Evolutionary conservation across 148 eudicot species (phyloP).

Genomic region (Simmondsia chinensis): DNA sequence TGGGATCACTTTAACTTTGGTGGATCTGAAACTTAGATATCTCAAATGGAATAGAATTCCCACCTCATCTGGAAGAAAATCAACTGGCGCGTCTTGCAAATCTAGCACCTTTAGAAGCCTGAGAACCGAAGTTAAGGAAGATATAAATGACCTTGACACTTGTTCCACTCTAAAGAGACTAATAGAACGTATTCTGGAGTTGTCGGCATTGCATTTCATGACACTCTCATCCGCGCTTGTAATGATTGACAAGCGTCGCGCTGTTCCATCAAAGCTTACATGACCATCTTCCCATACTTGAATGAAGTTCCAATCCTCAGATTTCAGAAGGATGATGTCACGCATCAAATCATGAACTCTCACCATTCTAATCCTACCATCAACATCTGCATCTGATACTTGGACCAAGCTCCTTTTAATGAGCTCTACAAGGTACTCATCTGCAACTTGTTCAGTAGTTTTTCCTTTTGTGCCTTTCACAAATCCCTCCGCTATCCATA

Average conservation of each 20-base stretch:
- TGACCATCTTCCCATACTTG: not conserved
- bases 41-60: conserved; percentile 6
- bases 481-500: too few species aligned
- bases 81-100: conserved; percentile 7
- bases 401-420: conserved; percentile 10
- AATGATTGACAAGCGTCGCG: conserved; percentile 1
- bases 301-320: conserved; percentile 1
- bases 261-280: not conserved
- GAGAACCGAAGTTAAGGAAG: not conserved
- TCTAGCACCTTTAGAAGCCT: conserved; percentile 18
- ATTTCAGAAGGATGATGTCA: conserved; percentile 7
- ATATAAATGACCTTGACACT: not conserved
- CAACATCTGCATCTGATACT: conserved; percentile 1
- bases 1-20: conserved; percentile 3
- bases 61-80: conserved; percentile 6
- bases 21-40: conserved; percentile 14
- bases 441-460: conserved; percentile 1
- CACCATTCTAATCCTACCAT: conserved; percentile 1
- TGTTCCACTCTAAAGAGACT: not conserved
- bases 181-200: not conserved
- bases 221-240: not conserved
- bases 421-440: conserved; percentile 3
- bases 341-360: conserved; percentile 9
- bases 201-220: not conserved
- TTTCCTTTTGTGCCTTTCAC: too few species aligned